Percentiles rank a stretch among this genome's conserved stretches.
These are phyloP conservation scores for Trichomonas vaginalis DNA, from an alignment of 208 protist genomes.

Conservation along the genomic window DNA sequence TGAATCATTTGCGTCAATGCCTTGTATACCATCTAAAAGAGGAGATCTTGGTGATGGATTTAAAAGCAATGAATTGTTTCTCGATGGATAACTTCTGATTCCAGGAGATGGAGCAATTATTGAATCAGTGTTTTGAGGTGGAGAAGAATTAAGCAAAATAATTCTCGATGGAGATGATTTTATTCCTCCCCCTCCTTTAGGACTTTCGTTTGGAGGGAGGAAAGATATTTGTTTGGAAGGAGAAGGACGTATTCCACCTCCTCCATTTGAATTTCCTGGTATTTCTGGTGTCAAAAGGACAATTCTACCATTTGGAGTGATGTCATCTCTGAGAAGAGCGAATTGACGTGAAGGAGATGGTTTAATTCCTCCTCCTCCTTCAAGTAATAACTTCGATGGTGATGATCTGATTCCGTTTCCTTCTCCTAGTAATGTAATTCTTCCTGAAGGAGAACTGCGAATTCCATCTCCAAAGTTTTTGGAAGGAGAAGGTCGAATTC, in stretches of 20 bases:
- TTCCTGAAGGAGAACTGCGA: neutral
- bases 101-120: neutral
- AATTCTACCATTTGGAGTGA: neutral
- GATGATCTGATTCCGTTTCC: too few relatives aligned
- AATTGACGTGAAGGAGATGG: neutral
- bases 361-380: neutral
- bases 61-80: neutral
- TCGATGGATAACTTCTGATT: neutral
- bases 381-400: too few relatives aligned
- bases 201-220: too few relatives aligned
- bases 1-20: too few relatives aligned
- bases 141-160: neutral
- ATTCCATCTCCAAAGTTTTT: neutral
- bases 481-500: neutral
- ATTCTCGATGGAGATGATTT: neutral
- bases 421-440: too few relatives aligned
- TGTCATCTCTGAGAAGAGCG: neutral
- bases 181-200: neutral
- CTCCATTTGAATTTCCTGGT: neutral
- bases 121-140: neutral
- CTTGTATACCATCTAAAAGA: too few relatives aligned
- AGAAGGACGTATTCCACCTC: neutral
- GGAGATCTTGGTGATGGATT: neutral
- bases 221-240: neutral
- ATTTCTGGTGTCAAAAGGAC: neutral